These are phyloP conservation scores for Backusella tarrabulga DNA, from an alignment of 192 early-diverging fungal species.

Conservation along the genomic window DNA sequence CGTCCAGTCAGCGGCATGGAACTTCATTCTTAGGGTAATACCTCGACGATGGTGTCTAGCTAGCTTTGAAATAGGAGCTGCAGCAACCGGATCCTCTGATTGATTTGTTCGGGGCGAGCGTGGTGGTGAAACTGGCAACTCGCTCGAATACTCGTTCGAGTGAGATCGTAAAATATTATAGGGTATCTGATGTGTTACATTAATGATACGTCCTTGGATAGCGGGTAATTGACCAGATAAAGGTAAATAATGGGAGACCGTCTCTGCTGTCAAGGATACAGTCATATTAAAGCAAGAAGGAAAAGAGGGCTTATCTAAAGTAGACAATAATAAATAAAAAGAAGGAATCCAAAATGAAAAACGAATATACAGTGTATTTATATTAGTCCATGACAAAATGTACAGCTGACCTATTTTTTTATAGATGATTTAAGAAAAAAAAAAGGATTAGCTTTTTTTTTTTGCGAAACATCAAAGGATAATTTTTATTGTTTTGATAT, in stretches of 20 bases:
- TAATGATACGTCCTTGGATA: slow-evolving; percentile 48
- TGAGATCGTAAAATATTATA: slow-evolving; percentile 38
- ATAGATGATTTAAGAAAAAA: background rate
- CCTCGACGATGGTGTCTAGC: slow-evolving; percentile 26
- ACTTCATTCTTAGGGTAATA: slow-evolving; percentile 21
- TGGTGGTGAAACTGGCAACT: slow-evolving; percentile 16
- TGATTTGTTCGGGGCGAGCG: background rate
- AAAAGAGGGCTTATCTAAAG: background rate
- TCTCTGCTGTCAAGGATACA: slow-evolving; percentile 23
- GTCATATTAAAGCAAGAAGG: background rate
- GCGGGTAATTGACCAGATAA: slow-evolving; percentile 23
- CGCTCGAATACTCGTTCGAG: background rate
- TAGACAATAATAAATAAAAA: background rate
- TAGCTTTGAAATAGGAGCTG: slow-evolving; percentile 28
- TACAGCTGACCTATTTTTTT: background rate
- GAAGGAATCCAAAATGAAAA: background rate
- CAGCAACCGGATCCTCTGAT: slow-evolving; percentile 17
- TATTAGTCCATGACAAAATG: background rate
- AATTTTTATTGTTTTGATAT: background rate
- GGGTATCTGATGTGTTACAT: slow-evolving; percentile 58
- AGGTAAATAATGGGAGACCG: slow-evolving; percentile 25
- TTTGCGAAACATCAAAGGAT: slow-evolving; percentile 1
- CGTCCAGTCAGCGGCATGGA: slow-evolving; percentile 35
- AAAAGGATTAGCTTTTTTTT: background rate
- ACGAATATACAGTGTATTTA: background rate